Percentiles rank a stretch among this genome's conserved stretches.
phyloP scores from a whole-genome alignment of 441 rosid genomes.

The Euphorbia neoarborescens region DNA sequence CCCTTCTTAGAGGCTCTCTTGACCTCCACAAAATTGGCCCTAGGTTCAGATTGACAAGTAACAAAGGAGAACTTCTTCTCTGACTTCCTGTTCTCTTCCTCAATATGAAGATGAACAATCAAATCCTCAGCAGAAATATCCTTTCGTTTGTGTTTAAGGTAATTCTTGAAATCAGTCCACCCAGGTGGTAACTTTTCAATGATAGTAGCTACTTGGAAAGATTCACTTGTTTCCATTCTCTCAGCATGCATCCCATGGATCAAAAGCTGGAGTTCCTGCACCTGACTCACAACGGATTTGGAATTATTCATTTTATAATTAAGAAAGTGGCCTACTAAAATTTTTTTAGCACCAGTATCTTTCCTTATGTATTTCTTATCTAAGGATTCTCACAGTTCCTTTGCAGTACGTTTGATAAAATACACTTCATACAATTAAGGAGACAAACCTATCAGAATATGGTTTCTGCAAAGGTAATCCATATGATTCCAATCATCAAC shows the following conservation, averaged over 20 bases:
- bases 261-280: too few species aligned
- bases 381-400: not conserved
- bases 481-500: not conserved
- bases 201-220: not conserved
- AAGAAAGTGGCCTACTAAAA: not conserved
- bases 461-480: not conserved
- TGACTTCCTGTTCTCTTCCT: too few species aligned
- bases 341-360: not conserved
- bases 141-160: not conserved
- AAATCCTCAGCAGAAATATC: not conserved
- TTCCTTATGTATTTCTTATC: not conserved
- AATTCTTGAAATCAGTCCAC: not conserved
- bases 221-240: not conserved
- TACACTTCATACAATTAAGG: too few species aligned
- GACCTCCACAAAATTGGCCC: not conserved
- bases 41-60: not conserved
- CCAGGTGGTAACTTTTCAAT: not conserved
- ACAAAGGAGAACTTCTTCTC: too few species aligned
- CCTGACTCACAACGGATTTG: not conserved
- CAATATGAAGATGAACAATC: not conserved
- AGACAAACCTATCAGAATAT: too few species aligned
- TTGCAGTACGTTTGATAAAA: too few species aligned
- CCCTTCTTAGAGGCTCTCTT: not conserved
- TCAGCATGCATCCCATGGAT: not conserved
- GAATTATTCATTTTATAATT: not conserved